Evolutionary conservation across 345 rosid species (phyloP).

Genomic region (Fremontodendron californicum): DNA sequence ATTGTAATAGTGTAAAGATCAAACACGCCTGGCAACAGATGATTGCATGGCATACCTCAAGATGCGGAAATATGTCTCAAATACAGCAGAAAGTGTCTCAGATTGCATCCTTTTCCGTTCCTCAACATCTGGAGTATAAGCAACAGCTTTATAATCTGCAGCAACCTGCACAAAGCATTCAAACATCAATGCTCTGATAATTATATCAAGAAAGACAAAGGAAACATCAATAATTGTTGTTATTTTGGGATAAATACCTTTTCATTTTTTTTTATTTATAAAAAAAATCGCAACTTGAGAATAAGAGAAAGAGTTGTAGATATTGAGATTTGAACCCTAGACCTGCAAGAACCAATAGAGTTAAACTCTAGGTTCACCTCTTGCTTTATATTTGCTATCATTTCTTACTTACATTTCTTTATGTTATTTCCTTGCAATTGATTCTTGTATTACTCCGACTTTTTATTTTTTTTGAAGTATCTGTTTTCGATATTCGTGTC

Average conservation of each 20-base stretch:
- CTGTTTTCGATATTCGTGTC: no score
- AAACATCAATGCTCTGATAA: background rate
- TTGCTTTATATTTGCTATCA: slow-evolving; percentile 62
- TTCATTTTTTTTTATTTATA: no score
- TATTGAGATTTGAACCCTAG: no score
- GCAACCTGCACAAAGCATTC: slow-evolving; percentile 47
- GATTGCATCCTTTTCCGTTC: slow-evolving; percentile 74
- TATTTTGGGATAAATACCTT: slow-evolving; percentile 43
- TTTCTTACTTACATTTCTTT: slow-evolving; percentile 64
- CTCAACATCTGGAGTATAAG: slow-evolving; percentile 50
- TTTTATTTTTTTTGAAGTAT: no score
- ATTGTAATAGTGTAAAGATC: slow-evolving; percentile 4
- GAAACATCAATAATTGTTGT: background rate
- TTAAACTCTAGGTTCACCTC: no score
- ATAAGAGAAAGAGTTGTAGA: no score
- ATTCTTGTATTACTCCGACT: no score
- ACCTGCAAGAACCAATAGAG: no score
- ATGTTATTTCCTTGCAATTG: slow-evolving; percentile 51
- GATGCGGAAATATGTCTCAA: slow-evolving; percentile 88
- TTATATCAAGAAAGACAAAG: background rate
- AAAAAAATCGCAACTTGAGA: no score
- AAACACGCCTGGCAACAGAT: slow-evolving; percentile 46
- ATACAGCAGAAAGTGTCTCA: slow-evolving; percentile 76
- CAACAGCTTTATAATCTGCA: slow-evolving; percentile 79
- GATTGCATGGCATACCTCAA: slow-evolving; percentile 66